Base-by-base conservation (phyloP, 345 rosid species). In the Melastoma malabathricum region DNA sequence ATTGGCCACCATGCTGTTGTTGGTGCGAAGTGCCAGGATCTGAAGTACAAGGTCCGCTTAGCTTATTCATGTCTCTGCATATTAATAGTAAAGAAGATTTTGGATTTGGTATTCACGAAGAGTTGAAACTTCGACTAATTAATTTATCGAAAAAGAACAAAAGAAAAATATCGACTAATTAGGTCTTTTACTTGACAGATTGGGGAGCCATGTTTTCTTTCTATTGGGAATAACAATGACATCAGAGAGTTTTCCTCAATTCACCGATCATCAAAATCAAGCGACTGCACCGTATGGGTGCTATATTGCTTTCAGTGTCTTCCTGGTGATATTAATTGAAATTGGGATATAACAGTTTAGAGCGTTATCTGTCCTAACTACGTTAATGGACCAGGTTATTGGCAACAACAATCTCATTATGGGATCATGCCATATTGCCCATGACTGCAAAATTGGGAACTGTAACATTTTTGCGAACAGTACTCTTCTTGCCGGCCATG, bases 381-480 rank as follows among this genome's bases (percentile, higher is more conserved):
- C 15, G 17, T 29, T 57, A 38, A 57, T 17, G 56, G 2, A 62
- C 60, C 63, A 92, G 98, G 92, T 84, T 15, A 77, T 92, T 61
- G 96, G 96, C 48, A 64, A 80, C 62, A 79, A 75, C 71, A 92
- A 92, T 69, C 86, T 92, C 54, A 71, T 92, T 62, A 92, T 92
- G 98, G 98, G 96, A 3, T 82, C 98, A 41, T 82, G 98, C 64
- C 98, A 86, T 66, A 72, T 92, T 61, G 98, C 96, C 27, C 98
- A 86, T 66, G 98, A 87, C 68, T 92, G 96, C 70, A 80, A 77
- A 66, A 81, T 84, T 41, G 93, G 98, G 15, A 76, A 79, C 75
- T 57, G 43, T 68, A 92, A 92, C 81, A 86, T 92, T 56, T 82
- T 87, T 65, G 89, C 95, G 18, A 86, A 86, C 59, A 79, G 59